Conservation (phyloP, 2,329 filamentous ascomycete genomes). For the Daldinia sp. region DNA sequence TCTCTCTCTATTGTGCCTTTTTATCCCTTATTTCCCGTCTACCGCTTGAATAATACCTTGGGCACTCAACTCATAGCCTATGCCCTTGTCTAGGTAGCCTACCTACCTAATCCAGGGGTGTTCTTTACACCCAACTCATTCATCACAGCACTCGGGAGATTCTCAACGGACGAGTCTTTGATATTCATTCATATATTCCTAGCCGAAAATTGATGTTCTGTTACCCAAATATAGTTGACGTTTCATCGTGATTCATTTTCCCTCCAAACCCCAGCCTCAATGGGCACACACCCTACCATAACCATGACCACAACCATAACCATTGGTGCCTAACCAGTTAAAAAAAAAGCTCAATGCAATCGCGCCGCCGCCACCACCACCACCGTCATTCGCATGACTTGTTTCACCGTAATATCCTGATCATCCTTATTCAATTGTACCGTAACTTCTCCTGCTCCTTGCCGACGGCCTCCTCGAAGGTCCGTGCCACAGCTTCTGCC, state of each 20-base stretch:
- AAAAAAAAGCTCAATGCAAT: constrained; percentile 10
- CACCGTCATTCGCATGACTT: constrained; percentile 19
- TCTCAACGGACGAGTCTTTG: neutral
- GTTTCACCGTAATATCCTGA: neutral
- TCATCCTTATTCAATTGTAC: constrained; percentile 36
- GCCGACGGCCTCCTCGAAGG: constrained; percentile 40
- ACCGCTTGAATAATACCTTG: neutral
- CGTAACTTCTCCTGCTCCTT: constrained; percentile 36
- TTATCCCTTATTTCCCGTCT: no score
- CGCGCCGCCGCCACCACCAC: neutral
- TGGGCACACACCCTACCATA: neutral
- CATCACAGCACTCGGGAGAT: neutral
- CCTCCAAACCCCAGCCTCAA: constrained; percentile 13
- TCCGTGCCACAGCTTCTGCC: constrained; percentile 41
- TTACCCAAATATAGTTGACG: constrained; percentile 11
- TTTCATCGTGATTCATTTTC: constrained; percentile 36
- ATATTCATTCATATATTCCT: neutral
- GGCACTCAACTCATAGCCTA: neutral
- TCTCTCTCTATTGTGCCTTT: no score
- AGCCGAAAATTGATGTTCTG: neutral
- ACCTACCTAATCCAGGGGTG: neutral
- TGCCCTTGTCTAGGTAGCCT: neutral
- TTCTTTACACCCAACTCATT: neutral
- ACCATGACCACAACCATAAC: no score
- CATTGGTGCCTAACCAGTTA: no score